A percentile compares a stretch with the other conserved stretches of the same genome.
phyloP scores from a whole-genome alignment of 1,284 basidiomycete species.

The Clitocybe nebularis region DNA sequence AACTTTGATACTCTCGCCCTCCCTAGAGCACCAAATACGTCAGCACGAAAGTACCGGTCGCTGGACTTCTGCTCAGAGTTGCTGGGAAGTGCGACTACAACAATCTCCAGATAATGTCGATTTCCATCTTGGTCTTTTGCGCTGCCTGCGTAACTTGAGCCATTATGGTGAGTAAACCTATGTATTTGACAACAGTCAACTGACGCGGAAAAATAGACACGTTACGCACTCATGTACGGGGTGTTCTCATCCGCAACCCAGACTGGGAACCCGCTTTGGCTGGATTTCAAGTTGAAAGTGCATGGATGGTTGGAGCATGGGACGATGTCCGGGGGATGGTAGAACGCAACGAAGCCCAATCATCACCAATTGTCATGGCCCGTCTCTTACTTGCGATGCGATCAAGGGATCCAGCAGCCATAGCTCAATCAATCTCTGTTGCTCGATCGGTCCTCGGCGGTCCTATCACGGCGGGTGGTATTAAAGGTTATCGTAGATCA shows the following conservation, averaged over 20 bases:
- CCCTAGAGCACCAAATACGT: conserved; percentile 94
- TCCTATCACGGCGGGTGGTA: conserved; percentile 78
- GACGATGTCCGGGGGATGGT: conserved; percentile 68
- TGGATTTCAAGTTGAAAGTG: conserved; percentile 89
- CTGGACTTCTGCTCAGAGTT: conserved; percentile 99
- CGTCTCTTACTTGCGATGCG: conserved; percentile 82
- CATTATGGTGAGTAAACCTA: conserved; percentile 78
- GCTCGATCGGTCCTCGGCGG: conserved; percentile 80
- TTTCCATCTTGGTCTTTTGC: conserved; percentile 86
- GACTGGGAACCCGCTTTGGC: conserved; percentile 80
- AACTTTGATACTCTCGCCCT: conserved; percentile 83
- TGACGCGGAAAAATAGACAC: conserved; percentile 62
- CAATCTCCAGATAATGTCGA: conserved; percentile 86
- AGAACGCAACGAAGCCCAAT: conserved; percentile 42
- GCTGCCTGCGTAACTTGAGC: conserved; percentile 91
- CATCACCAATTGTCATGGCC: conserved; percentile 75
- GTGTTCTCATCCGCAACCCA: conserved; percentile 83
- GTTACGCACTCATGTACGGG: conserved; percentile 91
- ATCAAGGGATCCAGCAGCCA: conserved; percentile 40
- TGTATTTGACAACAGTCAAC: background rate
- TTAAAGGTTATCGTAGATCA: conserved; percentile 77
- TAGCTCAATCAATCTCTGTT: conserved; percentile 51
- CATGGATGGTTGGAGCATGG: conserved; percentile 97
- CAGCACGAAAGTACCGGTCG: conserved; percentile 97
- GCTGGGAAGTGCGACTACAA: conserved; percentile 98